Conservation (phyloP, 2,329 filamentous ascomycete species). For the Claviceps capensis region DNA sequence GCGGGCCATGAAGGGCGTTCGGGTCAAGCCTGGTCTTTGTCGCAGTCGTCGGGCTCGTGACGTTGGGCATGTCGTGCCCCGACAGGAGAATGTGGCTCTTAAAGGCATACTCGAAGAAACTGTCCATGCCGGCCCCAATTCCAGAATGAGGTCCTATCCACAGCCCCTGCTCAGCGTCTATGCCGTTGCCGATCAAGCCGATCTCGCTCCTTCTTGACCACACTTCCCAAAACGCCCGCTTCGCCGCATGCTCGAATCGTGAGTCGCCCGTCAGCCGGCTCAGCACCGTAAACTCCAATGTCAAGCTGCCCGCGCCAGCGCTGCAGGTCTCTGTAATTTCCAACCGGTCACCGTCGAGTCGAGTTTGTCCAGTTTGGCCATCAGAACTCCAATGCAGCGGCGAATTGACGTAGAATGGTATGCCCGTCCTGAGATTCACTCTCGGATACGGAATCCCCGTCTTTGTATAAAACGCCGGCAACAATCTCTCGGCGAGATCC, state of each 20-base stretch:
- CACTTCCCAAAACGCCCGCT: slow-evolving; percentile 93
- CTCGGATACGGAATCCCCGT: slow-evolving; percentile 91
- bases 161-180: slow-evolving; percentile 78
- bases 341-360: slow-evolving; percentile 22
- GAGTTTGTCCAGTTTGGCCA: slow-evolving; percentile 18
- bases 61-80: slow-evolving; percentile 48
- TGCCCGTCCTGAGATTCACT: slow-evolving; percentile 80
- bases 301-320: slow-evolving; percentile 87
- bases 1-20: slow-evolving; percentile 44
- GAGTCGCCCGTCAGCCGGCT: slow-evolving; percentile 76
- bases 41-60: slow-evolving; percentile 21
- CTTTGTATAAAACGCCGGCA: slow-evolving; percentile 83
- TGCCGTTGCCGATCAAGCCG: slow-evolving; percentile 77
- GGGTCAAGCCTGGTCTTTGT: slow-evolving; percentile 43
- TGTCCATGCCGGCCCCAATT: slow-evolving; percentile 92
- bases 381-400: slow-evolving; percentile 50
- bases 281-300: slow-evolving; percentile 83
- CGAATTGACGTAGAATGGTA: slow-evolving; percentile 84
- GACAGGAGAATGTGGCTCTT: slow-evolving; percentile 89
- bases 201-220: slow-evolving; percentile 79
- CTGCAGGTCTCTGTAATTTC: slow-evolving; percentile 96
- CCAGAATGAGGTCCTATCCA: slow-evolving; percentile 88
- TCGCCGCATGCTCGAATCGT: slow-evolving; percentile 80
- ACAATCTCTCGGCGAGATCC: slow-evolving; percentile 68
- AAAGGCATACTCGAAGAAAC: slow-evolving; percentile 95